These are phyloP conservation scores for Ophiosphaerella korrae DNA, from an alignment of 2,329 filamentous ascomycete species.

Conservation along the genomic window DNA sequence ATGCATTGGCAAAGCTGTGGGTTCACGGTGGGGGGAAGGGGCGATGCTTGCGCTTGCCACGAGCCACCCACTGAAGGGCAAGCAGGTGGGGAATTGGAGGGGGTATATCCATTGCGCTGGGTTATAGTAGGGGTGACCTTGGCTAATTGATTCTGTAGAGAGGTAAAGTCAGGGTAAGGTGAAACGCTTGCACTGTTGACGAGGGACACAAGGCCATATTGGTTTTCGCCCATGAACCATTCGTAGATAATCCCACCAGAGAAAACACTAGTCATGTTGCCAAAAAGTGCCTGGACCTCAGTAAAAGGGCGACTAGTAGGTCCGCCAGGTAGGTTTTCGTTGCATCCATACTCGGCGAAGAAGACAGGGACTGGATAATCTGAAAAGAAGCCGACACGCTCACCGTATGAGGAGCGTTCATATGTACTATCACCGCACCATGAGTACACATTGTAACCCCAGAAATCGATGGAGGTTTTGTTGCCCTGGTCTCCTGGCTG, in stretches of 20 bases:
- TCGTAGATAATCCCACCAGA: conserved; percentile 98
- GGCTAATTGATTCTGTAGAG: conserved; percentile 71
- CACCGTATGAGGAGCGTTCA: conserved; percentile 75
- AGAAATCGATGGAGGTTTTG: conserved; percentile 81
- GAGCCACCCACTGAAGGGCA: conserved; percentile 70
- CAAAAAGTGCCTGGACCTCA: conserved; percentile 82
- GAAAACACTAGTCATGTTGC: conserved; percentile 84
- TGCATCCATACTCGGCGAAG: conserved; percentile 99
- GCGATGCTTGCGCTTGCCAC: conserved; percentile 72
- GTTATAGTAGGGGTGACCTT: conserved; percentile 69
- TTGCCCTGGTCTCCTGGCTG: conserved; percentile 55
- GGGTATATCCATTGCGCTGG: conserved; percentile 68
- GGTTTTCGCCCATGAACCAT: conserved; percentile 90
- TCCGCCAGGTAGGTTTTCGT: conserved; percentile 50
- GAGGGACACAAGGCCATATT: conserved; percentile 80
- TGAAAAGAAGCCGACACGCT: conserved; percentile 82
- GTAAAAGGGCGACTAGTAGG: conserved; percentile 74
- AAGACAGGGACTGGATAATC: conserved; percentile 93
- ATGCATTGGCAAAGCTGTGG: conserved; percentile 83
- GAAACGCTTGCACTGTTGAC: conserved; percentile 64
- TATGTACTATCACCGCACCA: conserved; percentile 91
- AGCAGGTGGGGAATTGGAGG: conserved; percentile 68
- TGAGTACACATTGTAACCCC: conserved; percentile 99
- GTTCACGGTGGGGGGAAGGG: conserved; percentile 83
- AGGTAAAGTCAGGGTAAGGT: conserved; percentile 72